Evolutionary conservation across 2,329 filamentous ascomycete genomes (phyloP), one percentile per base, ranked within the genome.

Genomic region (Grosmannia penicillata): DNA sequence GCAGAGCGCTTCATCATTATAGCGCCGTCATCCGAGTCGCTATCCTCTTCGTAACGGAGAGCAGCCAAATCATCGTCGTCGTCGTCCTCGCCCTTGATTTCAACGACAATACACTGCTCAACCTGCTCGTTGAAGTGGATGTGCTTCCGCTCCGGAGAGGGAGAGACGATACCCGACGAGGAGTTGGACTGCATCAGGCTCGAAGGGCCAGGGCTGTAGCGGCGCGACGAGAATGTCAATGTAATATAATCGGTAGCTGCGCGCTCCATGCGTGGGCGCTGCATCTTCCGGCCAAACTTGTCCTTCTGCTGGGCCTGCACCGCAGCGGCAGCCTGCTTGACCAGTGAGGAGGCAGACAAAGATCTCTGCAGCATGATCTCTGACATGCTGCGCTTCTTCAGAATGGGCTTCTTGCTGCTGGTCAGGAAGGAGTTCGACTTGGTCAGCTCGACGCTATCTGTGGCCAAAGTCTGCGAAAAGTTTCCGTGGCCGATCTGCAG

Each of bases 51-150:
- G 42, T 60, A 65, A 13, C 14, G 24, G 8, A 22, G 23, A 4
- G 43, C 49, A 40, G 44, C 44, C 22, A 37, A 43, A 26, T 66
- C 59, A 19, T 75, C 70, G 11, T 84, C 76, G 10, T 82, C 75
- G 22, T 82, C 75, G 34, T 87, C 80, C 19, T 79, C 78, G 46
- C 82, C 76, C 60, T 93, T 93, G 49, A 76, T 70, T 25, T 96
- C 87, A 24, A 98, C 75, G 8, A 91, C 91, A 47, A 95, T 95
- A 55, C 87, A 95, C 55, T 96, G 89, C 55, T 87, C 79, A 3
- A 98, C 91, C 59, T 89, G 82, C 53, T 95, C 83, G 53, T 95
- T 91, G 57, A 98, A 98, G 52, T 93, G 84, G 47, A 98, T 96
- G 55, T 94, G 89, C 43, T 78, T 86, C 51, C 76, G 72, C 50